Evolutionary conservation across 805 yeast species (phyloP).

Genomic region (Yarrowia deformans): DNA sequence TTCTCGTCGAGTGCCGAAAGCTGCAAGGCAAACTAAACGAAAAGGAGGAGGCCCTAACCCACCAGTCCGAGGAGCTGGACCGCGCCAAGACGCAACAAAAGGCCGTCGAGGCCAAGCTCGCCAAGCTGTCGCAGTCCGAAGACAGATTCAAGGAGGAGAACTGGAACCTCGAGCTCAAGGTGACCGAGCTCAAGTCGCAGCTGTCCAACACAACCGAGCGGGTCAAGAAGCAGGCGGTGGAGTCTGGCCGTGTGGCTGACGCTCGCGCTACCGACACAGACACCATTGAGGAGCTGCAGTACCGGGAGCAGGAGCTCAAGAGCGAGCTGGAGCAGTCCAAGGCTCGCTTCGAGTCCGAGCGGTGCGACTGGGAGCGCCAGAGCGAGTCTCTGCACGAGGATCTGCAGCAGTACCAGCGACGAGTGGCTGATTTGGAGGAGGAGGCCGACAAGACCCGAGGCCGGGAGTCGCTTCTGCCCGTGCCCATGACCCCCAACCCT

Average conservation of each 20-base stretch:
- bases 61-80: slow-evolving; percentile 17
- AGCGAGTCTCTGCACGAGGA: slow-evolving; percentile 46
- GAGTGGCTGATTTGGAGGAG: slow-evolving; percentile 40
- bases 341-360: slow-evolving; percentile 45
- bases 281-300: slow-evolving; percentile 47
- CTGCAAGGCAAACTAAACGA: slow-evolving; percentile 45
- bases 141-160: slow-evolving; percentile 50
- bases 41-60: slow-evolving; percentile 41
- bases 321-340: slow-evolving; percentile 44
- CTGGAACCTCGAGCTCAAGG: slow-evolving; percentile 51
- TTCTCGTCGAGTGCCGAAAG: slow-evolving; percentile 50
- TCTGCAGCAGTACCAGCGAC: slow-evolving; percentile 44
- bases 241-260: slow-evolving; percentile 43
- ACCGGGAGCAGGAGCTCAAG: slow-evolving; percentile 47
- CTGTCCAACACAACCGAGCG: slow-evolving; percentile 44
- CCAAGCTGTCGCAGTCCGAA: slow-evolving; percentile 23
- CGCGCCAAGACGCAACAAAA: not conserved
- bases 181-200: slow-evolving; percentile 48
- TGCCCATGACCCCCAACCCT: slow-evolving; percentile 6
- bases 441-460: not conserved
- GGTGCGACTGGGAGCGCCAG: slow-evolving; percentile 42
- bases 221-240: slow-evolving; percentile 45
- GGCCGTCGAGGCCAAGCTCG: slow-evolving; percentile 16
- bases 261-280: slow-evolving; percentile 45
- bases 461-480: not conserved